phyloP scores from a whole-genome alignment of 768 basidiomycete genomes.

The Trametes elegans region DNA sequence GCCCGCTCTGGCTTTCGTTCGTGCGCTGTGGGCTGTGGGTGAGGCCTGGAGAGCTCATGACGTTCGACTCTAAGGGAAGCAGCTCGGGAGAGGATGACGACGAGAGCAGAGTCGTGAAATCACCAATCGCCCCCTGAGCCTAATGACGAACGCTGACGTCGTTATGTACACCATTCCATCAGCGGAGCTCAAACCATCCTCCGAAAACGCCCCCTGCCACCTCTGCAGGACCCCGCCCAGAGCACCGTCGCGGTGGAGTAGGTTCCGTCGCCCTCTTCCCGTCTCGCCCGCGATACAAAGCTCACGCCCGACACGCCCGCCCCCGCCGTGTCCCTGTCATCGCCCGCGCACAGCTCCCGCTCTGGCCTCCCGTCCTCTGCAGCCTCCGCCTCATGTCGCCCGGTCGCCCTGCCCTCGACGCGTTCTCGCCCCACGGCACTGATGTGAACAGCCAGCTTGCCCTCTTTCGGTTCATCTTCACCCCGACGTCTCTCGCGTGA shows the following conservation, averaged over 20 bases:
- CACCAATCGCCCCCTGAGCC: slow-evolving; percentile 12
- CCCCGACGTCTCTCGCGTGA: slow-evolving; percentile 11
- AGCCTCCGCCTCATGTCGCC: neutral
- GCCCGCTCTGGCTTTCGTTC: neutral
- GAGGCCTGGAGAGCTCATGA: slow-evolving; percentile 21
- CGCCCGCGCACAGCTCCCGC: neutral
- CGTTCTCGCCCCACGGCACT: neutral
- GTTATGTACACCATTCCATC: slow-evolving; percentile 25
- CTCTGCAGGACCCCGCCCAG: slow-evolving; percentile 5
- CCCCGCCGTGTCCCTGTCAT: neutral
- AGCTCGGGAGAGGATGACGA: slow-evolving; percentile 20
- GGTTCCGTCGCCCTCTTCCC: neutral
- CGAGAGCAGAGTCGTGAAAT: slow-evolving; percentile 18
- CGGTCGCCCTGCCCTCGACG: neutral
- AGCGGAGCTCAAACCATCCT: slow-evolving; percentile 20
- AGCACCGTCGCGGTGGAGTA: slow-evolving; percentile 17
- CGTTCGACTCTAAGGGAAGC: slow-evolving; percentile 13
- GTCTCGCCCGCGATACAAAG: slow-evolving; percentile 2
- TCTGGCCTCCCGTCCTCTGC: neutral
- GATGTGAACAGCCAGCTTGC: neutral
- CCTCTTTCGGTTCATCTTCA: slow-evolving; percentile 7
- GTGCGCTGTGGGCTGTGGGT: slow-evolving; percentile 9
- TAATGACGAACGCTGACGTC: slow-evolving; percentile 29
- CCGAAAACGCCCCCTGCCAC: slow-evolving; percentile 1
- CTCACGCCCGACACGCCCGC: slow-evolving; percentile 4